Evolutionary conservation across 495 filamentous ascomycete genomes (phyloP).

Genomic region (Lepidopterella palustris): DNA sequence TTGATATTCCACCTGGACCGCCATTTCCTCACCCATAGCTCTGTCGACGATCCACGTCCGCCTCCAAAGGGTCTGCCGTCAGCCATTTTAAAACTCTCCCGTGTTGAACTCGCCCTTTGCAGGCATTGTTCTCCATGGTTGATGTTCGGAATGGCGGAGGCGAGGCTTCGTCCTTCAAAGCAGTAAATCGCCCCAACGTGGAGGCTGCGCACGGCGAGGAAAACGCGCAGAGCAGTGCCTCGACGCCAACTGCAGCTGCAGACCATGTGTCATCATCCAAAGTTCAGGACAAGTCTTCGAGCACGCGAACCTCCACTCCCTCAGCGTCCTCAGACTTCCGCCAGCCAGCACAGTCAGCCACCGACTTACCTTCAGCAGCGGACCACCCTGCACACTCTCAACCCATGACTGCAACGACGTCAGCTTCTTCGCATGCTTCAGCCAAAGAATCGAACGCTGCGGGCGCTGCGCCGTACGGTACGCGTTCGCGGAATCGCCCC

Average conservation of each 20-base stretch:
- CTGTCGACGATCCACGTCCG: slow-evolving; percentile 23
- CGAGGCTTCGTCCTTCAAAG: slow-evolving; percentile 23
- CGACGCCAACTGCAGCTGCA: slow-evolving; percentile 2
- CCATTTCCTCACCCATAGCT: slow-evolving; percentile 14
- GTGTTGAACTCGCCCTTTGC: slow-evolving; percentile 13
- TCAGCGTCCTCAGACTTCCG: slow-evolving; percentile 23
- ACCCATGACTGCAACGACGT: slow-evolving; percentile 48
- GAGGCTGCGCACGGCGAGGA: slow-evolving; percentile 18
- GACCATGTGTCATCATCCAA: slow-evolving; percentile 21
- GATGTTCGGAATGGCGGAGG: slow-evolving; percentile 30
- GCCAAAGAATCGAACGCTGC: slow-evolving; percentile 21
- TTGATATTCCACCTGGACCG: slow-evolving; percentile 24
- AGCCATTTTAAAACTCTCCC: slow-evolving; percentile 3
- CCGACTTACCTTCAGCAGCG: slow-evolving; percentile 7
- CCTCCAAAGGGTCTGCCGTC: slow-evolving; percentile 8
- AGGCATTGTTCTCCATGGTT: slow-evolving; percentile 23
- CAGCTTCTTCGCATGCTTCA: slow-evolving; percentile 35
- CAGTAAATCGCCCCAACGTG: slow-evolving; percentile 19
- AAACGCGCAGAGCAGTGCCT: slow-evolving; percentile 14
- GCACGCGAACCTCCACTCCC: slow-evolving; percentile 22
- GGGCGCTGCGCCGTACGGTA: slow-evolving; percentile 69
- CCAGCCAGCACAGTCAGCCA: slow-evolving; percentile 15
- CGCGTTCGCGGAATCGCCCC: slow-evolving; percentile 85
- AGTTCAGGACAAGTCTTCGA: slow-evolving; percentile 20
- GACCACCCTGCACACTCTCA: slow-evolving; percentile 32